phyloP scores from a whole-genome alignment of 306 rosid species.

The Prunus mume region DNA sequence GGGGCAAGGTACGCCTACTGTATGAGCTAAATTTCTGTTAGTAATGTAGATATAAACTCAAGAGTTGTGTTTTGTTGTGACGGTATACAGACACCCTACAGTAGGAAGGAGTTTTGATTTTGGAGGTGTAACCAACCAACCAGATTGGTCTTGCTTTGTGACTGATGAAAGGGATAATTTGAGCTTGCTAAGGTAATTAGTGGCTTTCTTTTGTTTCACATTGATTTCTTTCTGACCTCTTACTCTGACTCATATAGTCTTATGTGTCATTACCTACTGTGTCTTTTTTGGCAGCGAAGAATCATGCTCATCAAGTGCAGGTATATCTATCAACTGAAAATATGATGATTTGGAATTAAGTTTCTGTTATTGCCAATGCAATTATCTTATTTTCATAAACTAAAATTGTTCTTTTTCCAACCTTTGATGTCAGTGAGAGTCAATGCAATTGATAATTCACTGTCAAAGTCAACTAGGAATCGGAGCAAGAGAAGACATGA shows the following conservation, averaged over 20 bases:
- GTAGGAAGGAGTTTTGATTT: constrained; percentile 40
- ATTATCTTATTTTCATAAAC: neutral
- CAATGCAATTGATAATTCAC: constrained; percentile 39
- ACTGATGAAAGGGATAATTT: constrained; percentile 63
- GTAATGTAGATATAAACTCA: constrained; percentile 14
- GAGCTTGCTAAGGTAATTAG: constrained; percentile 65
- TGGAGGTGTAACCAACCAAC: constrained; percentile 25
- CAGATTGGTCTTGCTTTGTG: constrained; percentile 35
- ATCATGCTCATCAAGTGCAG: constrained; percentile 80
- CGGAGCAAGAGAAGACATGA: constrained; percentile 41
- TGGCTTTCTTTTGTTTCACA: constrained; percentile 11
- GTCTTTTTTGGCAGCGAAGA: constrained; percentile 65
- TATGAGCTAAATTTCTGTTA: constrained; percentile 10
- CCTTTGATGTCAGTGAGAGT: constrained; percentile 52
- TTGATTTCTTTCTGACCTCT: neutral
- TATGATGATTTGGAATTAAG: neutral
- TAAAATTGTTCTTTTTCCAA: neutral
- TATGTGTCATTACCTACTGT: constrained; percentile 23
- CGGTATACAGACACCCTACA: constrained; percentile 34
- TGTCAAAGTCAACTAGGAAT: constrained; percentile 34
- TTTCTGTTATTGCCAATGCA: neutral
- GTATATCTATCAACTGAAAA: constrained; percentile 29
- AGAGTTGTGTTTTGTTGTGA: constrained; percentile 30
- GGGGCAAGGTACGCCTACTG: constrained; percentile 52
- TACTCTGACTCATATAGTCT: constrained; percentile 16